Percentiles rank a stretch among this genome's conserved stretches.
Evolutionary conservation across 2,329 filamentous ascomycete genomes (phyloP).

Genomic region (Fusarium brachygibbosum): DNA sequence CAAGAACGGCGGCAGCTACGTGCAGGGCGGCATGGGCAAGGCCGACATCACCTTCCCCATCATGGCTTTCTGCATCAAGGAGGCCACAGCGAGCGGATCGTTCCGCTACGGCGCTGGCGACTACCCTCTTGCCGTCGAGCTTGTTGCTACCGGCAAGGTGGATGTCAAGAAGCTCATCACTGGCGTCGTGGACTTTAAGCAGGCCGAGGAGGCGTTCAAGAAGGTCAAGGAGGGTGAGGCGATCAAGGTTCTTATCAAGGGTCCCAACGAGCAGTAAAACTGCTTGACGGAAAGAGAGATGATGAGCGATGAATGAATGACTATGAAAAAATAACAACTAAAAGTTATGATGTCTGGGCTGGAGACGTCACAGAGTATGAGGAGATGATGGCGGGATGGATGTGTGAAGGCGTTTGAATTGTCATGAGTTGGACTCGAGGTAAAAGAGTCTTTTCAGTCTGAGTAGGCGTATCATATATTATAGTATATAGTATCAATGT

Average conservation of each 20-base stretch:
- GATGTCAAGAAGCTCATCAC: conserved; percentile 87
- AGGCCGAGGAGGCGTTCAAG: conserved; percentile 88
- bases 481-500: conserved; percentile 9
- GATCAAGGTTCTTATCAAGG: conserved; percentile 77
- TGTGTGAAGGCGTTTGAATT: conserved; percentile 32
- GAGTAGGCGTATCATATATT: not conserved
- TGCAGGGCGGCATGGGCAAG: conserved; percentile 93
- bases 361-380: conserved; percentile 7
- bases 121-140: conserved; percentile 84
- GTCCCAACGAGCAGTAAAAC: conserved; percentile 71
- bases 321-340: not conserved
- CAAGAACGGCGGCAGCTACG: conserved; percentile 79
- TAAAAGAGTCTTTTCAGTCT: not conserved
- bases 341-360: conserved; percentile 8
- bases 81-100: conserved; percentile 86
- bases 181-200: conserved; percentile 79
- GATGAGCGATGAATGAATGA: conserved; percentile 29
- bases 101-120: conserved; percentile 93
- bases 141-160: conserved; percentile 80
- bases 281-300: not conserved
- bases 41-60: conserved; percentile 92
- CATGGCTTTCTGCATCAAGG: conserved; percentile 89
- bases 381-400: not conserved
- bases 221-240: conserved; percentile 87
- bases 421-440: conserved; percentile 19